Percentiles rank a stretch among this genome's conserved stretches.
Conservation (phyloP, 352 stramenopile species). For the Phytophthora hibernalis region DNA sequence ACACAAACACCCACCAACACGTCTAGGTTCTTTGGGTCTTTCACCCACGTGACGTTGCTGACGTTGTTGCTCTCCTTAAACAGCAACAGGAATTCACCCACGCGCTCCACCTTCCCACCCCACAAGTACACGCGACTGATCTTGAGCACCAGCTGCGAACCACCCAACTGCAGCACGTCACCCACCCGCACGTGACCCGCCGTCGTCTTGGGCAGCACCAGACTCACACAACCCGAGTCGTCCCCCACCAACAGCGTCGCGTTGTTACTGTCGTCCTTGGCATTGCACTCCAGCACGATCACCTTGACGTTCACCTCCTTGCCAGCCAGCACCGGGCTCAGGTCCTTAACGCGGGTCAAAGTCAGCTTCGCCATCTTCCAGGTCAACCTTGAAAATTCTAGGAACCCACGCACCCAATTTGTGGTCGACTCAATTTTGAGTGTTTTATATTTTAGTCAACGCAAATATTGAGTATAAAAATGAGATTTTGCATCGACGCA, state of each 20-base stretch:
- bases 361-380: constrained; percentile 40
- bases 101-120: constrained; percentile 83
- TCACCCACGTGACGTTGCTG: constrained; percentile 85
- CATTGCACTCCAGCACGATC: constrained; percentile 85
- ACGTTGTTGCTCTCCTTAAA: constrained; percentile 89
- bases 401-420: neutral
- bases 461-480: too few relatives aligned
- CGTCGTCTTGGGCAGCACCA: constrained; percentile 78
- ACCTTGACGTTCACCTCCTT: constrained; percentile 82
- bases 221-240: constrained; percentile 80
- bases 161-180: constrained; percentile 75
- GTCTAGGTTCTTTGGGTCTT: constrained; percentile 79
- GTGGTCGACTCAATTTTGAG: too few relatives aligned
- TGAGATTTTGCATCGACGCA: too few relatives aligned
- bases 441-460: too few relatives aligned
- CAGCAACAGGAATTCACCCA: constrained; percentile 86
- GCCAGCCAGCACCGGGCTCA: constrained; percentile 58
- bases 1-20: constrained; percentile 49
- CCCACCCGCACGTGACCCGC: constrained; percentile 75
- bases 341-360: constrained; percentile 78
- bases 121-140: constrained; percentile 80
- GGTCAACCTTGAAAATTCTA: constrained; percentile 1
- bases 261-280: constrained; percentile 87
- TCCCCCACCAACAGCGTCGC: constrained; percentile 85
- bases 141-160: constrained; percentile 83